A percentile compares a stretch with the other conserved stretches of the same genome.
phyloP scores from a whole-genome alignment of 2,329 filamentous ascomycete species.

The Colletotrichum lindemuthianum region DNA sequence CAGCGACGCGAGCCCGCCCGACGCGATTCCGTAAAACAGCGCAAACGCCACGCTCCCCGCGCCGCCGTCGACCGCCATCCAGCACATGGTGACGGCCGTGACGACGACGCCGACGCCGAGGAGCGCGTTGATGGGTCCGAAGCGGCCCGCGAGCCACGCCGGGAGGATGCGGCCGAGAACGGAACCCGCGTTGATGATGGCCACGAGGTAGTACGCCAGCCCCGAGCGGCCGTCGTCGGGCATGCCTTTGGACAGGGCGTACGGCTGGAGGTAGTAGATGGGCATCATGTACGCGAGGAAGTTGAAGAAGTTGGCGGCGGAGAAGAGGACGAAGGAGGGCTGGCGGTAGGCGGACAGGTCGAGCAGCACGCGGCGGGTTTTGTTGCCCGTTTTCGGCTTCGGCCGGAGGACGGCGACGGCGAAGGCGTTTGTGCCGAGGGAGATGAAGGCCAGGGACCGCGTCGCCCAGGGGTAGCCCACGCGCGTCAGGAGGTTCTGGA shows the following conservation, averaged over 20 bases:
- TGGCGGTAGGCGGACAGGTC: slow-evolving; percentile 44
- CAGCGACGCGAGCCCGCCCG: slow-evolving; percentile 52
- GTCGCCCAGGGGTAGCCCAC: slow-evolving; percentile 49
- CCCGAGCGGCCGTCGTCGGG: slow-evolving; percentile 38
- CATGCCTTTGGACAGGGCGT: slow-evolving; percentile 49
- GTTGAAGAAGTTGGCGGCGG: slow-evolving; percentile 46
- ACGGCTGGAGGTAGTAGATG: slow-evolving; percentile 57
- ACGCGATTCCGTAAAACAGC: slow-evolving; percentile 58
- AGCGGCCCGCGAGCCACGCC: slow-evolving; percentile 52
- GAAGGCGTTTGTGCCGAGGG: slow-evolving; percentile 44
- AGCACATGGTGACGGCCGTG: slow-evolving; percentile 48
- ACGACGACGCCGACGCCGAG: slow-evolving; percentile 47
- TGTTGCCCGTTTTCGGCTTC: slow-evolving; percentile 25
- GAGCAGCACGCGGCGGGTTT: slow-evolving; percentile 40
- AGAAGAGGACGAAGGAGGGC: slow-evolving; percentile 46
- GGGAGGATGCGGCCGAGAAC: slow-evolving; percentile 60
- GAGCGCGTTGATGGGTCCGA: slow-evolving; percentile 54
- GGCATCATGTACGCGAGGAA: slow-evolving; percentile 51
- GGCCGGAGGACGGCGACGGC: slow-evolving; percentile 43
- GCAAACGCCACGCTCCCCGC: slow-evolving; percentile 53
- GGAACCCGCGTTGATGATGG: slow-evolving; percentile 62
- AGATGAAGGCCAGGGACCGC: slow-evolving; percentile 48
- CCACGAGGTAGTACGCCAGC: slow-evolving; percentile 56
- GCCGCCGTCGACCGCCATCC: slow-evolving; percentile 50
- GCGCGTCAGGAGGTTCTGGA: slow-evolving; percentile 42